These are phyloP conservation scores for Rhizophora mangle DNA, from an alignment of 345 rosid genomes.

Conservation along the genomic window DNA sequence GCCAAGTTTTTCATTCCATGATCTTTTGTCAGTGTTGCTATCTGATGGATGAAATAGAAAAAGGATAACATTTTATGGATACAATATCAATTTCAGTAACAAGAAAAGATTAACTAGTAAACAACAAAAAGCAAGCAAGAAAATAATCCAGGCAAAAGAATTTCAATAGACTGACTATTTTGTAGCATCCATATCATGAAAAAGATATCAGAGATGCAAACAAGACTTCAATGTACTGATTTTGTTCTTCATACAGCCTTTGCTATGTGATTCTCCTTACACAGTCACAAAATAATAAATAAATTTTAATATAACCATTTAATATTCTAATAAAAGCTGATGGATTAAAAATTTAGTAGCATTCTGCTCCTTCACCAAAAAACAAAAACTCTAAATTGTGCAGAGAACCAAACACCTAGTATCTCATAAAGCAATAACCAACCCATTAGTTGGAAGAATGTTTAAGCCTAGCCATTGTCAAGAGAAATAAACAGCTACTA, in stretches of 20 bases:
- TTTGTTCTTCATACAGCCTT: neutral
- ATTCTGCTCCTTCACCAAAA: too few relatives aligned
- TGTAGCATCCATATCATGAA: neutral
- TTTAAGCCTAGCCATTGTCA: too few relatives aligned
- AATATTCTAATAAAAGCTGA: too few relatives aligned
- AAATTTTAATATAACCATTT: neutral
- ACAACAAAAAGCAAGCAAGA: too few relatives aligned
- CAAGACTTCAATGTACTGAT: too few relatives aligned
- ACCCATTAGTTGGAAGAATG: neutral
- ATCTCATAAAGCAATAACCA: neutral
- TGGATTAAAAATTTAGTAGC: too few relatives aligned
- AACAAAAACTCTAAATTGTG: too few relatives aligned
- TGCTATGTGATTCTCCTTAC: neutral
- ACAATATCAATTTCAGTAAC: neutral
- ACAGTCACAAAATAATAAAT: neutral
- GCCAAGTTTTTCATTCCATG: conserved; percentile 75
- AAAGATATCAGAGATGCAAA: neutral
- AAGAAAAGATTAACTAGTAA: conserved; percentile 6
- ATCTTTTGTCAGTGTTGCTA: conserved; percentile 50
- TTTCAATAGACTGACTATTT: neutral
- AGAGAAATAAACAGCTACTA: neutral
- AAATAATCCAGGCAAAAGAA: too few relatives aligned
- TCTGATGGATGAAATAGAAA: conserved; percentile 45
- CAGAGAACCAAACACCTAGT: too few relatives aligned
- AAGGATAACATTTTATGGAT: neutral